phyloP scores from a whole-genome alignment of 345 rosid species.

The Pugionium cornutum region DNA sequence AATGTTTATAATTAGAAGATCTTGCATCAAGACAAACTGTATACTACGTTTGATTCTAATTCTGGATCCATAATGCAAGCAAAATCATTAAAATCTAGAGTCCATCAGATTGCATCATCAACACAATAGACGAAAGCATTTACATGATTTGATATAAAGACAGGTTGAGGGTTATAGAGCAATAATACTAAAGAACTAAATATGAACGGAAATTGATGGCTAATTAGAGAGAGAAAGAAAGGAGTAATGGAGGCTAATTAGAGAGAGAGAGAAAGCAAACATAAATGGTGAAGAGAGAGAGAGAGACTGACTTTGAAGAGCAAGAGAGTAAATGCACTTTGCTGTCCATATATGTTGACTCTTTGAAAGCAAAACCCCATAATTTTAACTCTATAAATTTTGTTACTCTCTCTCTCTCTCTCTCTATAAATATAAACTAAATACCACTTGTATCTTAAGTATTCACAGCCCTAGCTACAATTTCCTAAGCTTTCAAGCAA shows the following conservation, averaged over 20 bases:
- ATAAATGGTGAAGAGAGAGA: background rate
- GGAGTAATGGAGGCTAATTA: background rate
- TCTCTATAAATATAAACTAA: slow-evolving; percentile 31
- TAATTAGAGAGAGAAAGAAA: slow-evolving; percentile 27
- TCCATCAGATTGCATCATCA: slow-evolving; percentile 14
- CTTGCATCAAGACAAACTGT: background rate
- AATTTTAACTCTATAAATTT: slow-evolving; percentile 32
- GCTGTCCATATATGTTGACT: slow-evolving; percentile 62
- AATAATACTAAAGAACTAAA: slow-evolving; percentile 2
- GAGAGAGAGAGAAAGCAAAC: slow-evolving; percentile 15
- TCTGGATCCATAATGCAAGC: background rate
- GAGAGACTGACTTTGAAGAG: slow-evolving; percentile 61
- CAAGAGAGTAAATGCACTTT: slow-evolving; percentile 60
- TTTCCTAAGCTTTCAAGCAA: slow-evolving; percentile 10
- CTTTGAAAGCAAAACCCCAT: slow-evolving; percentile 41
- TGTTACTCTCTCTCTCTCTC: slow-evolving; percentile 12
- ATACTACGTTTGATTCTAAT: slow-evolving; percentile 5
- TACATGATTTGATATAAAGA: background rate
- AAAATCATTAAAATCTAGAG: background rate
- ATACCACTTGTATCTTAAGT: slow-evolving; percentile 26
- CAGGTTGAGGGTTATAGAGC: background rate
- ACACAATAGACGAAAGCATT: background rate
- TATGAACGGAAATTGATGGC: background rate
- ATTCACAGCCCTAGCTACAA: slow-evolving; percentile 7
- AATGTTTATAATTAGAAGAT: background rate